phyloP scores from a whole-genome alignment of 2,329 filamentous ascomycete genomes.

The Ilyonectria mors-panacis region DNA sequence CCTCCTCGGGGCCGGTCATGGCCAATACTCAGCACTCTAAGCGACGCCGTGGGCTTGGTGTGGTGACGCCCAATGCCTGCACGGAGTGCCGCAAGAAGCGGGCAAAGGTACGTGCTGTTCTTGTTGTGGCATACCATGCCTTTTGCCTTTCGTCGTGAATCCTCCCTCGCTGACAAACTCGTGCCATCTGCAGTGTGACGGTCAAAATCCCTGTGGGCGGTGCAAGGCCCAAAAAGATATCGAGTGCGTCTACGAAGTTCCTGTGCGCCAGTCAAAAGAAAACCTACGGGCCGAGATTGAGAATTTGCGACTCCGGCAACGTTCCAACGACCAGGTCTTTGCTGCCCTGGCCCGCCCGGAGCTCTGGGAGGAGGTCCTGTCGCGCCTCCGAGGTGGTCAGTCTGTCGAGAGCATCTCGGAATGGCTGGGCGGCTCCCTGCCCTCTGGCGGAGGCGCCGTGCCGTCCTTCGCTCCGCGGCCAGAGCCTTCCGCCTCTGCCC shows the following conservation, averaged over 20 bases:
- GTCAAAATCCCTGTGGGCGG: constrained; percentile 68
- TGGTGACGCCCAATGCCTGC: constrained; percentile 73
- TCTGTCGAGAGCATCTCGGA: constrained; percentile 69
- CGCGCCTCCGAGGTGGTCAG: constrained; percentile 68
- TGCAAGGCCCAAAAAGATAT: constrained; percentile 69
- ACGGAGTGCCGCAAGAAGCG: constrained; percentile 75
- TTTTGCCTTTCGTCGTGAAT: constrained; percentile 5
- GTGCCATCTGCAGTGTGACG: constrained; percentile 66
- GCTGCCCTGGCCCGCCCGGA: constrained; percentile 67
- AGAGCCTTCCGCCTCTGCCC: constrained; percentile 37
- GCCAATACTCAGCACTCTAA: constrained; percentile 60
- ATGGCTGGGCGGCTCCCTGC: constrained; percentile 60
- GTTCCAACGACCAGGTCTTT: constrained; percentile 69
- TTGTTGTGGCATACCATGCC: constrained; percentile 4
- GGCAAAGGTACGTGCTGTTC: constrained; percentile 64
- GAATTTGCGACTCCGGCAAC: constrained; percentile 67
- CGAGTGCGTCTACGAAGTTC: constrained; percentile 74
- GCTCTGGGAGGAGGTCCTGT: constrained; percentile 68
- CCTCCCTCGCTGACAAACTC: constrained; percentile 33
- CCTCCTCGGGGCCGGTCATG: constrained; percentile 42
- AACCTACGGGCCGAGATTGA: constrained; percentile 73
- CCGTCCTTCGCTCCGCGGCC: constrained; percentile 46
- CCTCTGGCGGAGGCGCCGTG: constrained; percentile 50
- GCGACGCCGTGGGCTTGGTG: constrained; percentile 67
- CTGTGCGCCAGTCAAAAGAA: constrained; percentile 75